A percentile compares a stretch with the other conserved stretches of the same genome.
Evolutionary conservation across 352 stramenopile species (phyloP).

Genomic region (Achlya hypogyna): DNA sequence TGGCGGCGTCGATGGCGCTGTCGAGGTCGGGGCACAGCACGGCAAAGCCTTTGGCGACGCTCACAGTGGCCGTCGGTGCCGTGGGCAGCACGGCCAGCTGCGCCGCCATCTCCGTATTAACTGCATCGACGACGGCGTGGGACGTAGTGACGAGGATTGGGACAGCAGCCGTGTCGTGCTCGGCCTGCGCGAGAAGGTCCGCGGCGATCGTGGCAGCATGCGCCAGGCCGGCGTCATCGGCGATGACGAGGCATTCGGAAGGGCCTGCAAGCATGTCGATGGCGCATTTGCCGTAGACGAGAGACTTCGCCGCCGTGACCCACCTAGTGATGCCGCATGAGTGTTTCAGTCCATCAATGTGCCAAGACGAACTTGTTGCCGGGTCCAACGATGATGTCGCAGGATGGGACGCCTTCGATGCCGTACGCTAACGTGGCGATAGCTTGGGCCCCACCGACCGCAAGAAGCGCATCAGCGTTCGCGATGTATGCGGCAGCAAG

Average conservation of each 20-base stretch:
- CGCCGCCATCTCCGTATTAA: constrained; percentile 79
- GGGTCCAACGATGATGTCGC: constrained; percentile 97
- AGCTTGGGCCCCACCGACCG: constrained; percentile 76
- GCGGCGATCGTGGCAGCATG: constrained; percentile 59
- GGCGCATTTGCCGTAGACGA: constrained; percentile 94
- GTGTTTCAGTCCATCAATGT: not conserved
- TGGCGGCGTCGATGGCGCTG: constrained; percentile 72
- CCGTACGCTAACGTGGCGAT: constrained; percentile 97
- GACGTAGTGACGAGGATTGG: constrained; percentile 93
- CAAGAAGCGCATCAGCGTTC: constrained; percentile 84
- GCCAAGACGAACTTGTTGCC: constrained; percentile 85
- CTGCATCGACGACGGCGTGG: constrained; percentile 71
- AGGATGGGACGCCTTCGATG: constrained; percentile 80
- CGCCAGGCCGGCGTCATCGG: constrained; percentile 84
- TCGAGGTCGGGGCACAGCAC: constrained; percentile 66
- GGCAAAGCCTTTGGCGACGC: constrained; percentile 64
- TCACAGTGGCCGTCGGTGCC: constrained; percentile 49
- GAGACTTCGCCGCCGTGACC: constrained; percentile 97
- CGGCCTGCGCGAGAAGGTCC: constrained; percentile 79
- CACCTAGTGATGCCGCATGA: constrained; percentile 38
- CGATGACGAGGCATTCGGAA: constrained; percentile 97
- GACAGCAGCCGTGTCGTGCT: constrained; percentile 96
- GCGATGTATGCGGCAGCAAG: constrained; percentile 91
- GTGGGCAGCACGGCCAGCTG: constrained; percentile 74
- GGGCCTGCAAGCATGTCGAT: constrained; percentile 99